Base-by-base conservation (phyloP, 2,329 filamentous ascomycete genomes). In the Torrubiella hemipterigena region DNA sequence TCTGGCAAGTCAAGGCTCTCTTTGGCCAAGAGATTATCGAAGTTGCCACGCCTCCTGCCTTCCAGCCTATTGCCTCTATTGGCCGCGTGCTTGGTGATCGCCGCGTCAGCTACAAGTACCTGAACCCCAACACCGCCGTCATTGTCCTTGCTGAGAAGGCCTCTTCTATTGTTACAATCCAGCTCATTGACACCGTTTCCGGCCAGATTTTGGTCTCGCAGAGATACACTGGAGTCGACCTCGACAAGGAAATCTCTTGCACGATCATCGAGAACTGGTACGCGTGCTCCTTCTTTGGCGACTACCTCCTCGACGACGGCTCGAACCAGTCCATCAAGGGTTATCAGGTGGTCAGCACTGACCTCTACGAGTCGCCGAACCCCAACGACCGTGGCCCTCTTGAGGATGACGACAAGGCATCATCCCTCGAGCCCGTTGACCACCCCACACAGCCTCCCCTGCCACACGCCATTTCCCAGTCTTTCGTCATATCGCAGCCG, bases 251-350 rank as follows among this genome's bases (percentile, higher is more conserved):
- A 0, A 80, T 94, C 37, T 66, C 81, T 15, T 85, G 86, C 25
- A 72, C 76, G 17, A 66, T 95, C 31, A 81, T 86, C 1, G 91
- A 98, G 63, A 96, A 98, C 58, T 96, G 89, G 86, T 87, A 93
- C 48, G 70, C 78, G 6, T 96, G 93, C 61, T 81, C 84, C 7
- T 82, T 87, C 54, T 80, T 72, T 45, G 71, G 68, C 21, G 58
- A 71, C 43, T 77, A 77, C 48, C 58, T 60, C 4, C 63, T 77
- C 19, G 56, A 63, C 26, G 70, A 77, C 38, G 59, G 66, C 16
- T 50, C 51, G 13, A 56, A 65, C n/a, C 64, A 68, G 33, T 54
- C 61, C 5, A 71, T 87, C 37, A 84, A 85, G 54, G 87, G 87
- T 22, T 83, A 93, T 54, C 84, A 94, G 45, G 67, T 96, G 7